Conservation (phyloP, 306 rosid species). For the peach (Prunus persica) region Prunus_persica_NCBIv2 NC_034009.1:29897001-29897500, state of each 20-base stretch:
- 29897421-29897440: conserved; percentile 87
- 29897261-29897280: conserved; percentile 87
- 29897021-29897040: conserved; percentile 2
- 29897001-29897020: conserved; percentile 21
- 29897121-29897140: conserved; percentile 86
- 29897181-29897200: conserved; percentile 84
- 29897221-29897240: conserved; percentile 74
- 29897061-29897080: conserved; percentile 9
- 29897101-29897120: conserved; percentile 96
- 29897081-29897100: conserved; percentile 59
- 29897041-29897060: background rate
- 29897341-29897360: conserved; percentile 88
- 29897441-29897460: conserved; percentile 84
- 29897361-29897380: conserved; percentile 86
- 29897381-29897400: conserved; percentile 64
- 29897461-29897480: conserved; percentile 80
- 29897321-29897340: conserved; percentile 95
- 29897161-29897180: conserved; percentile 85
- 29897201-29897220: conserved; percentile 69
- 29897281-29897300: conserved; percentile 87
- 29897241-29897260: conserved; percentile 77
- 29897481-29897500: conserved; percentile 70
- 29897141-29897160: conserved; percentile 82
- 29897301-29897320: conserved; percentile 79
- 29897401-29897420: conserved; percentile 65